A percentile compares a stretch with the other conserved stretches of the same genome.
These are phyloP conservation scores for Wickerhamomyces bisporus DNA, from an alignment of 805 yeast genomes.

Conservation along the genomic window DNA sequence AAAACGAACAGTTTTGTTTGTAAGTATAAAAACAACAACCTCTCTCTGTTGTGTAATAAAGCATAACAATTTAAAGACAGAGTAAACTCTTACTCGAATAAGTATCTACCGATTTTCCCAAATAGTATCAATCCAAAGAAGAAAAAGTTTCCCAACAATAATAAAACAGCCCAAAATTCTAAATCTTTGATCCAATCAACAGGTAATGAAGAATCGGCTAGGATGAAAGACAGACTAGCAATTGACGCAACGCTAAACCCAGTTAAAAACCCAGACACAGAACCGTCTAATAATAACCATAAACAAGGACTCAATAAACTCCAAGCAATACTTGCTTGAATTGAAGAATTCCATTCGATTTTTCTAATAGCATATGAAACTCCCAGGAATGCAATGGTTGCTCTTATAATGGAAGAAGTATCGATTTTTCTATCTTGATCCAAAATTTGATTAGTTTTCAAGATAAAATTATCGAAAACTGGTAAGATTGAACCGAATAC, in stretches of 20 bases:
- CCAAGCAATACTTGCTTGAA: conserved; percentile 65
- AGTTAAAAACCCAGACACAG: conserved; percentile 45
- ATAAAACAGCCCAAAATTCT: conserved; percentile 34
- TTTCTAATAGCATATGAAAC: conserved; percentile 65
- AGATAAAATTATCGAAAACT: conserved; percentile 24
- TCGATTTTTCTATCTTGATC: conserved; percentile 6
- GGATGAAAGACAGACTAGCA: conserved; percentile 15
- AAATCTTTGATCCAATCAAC: conserved; percentile 50
- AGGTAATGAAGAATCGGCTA: conserved; percentile 39
- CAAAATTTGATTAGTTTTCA: conserved; percentile 10
- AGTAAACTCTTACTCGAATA: conserved; percentile 25
- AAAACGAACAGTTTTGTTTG: no score
- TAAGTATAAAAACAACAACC: no score
- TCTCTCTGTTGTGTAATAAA: no score
- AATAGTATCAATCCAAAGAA: conserved; percentile 62
- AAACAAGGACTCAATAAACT: conserved; percentile 55
- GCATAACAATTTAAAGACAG: no score
- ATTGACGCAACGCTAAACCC: conserved; percentile 25
- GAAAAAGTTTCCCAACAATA: conserved; percentile 59
- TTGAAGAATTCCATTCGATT: conserved; percentile 60
- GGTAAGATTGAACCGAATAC: conserved; percentile 56
- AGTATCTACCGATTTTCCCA: conserved; percentile 63
- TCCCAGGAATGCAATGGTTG: conserved; percentile 61
- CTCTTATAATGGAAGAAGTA: conserved; percentile 26
- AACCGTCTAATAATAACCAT: conserved; percentile 63